phyloP scores from a whole-genome alignment of 139 green algal species.

The Diplosphaera chodatii region DNA sequence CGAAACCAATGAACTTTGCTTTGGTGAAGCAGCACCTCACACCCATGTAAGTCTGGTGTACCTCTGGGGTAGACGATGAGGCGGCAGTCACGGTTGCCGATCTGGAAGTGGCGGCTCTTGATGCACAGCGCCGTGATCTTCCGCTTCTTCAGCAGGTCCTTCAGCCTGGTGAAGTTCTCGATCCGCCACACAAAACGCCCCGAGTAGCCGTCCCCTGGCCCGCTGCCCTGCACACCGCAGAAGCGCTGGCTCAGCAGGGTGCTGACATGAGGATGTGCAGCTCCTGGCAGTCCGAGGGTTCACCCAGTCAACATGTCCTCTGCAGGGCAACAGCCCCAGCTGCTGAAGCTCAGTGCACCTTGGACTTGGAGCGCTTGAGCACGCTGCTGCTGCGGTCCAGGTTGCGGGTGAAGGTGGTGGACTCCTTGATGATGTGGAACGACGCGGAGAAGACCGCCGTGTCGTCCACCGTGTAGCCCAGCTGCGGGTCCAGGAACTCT shows the following conservation, averaged over 20 bases:
- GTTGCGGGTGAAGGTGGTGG: slow-evolving; percentile 34
- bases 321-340: too few species aligned
- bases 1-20: too few species aligned
- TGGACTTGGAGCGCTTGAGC: not conserved
- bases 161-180: slow-evolving; percentile 70
- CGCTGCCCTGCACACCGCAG: slow-evolving; percentile 13
- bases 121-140: slow-evolving; percentile 74
- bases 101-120: slow-evolving; percentile 58
- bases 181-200: slow-evolving; percentile 65
- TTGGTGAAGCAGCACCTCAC: too few species aligned
- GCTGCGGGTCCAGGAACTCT: slow-evolving; percentile 11
- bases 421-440: slow-evolving; percentile 65
- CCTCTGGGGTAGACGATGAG: slow-evolving; percentile 68
- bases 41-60: not conserved
- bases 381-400: not conserved
- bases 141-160: slow-evolving; percentile 74
- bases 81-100: slow-evolving; percentile 53
- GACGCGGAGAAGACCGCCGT: slow-evolving; percentile 47
- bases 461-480: slow-evolving; percentile 28
- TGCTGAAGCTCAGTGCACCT: too few species aligned
- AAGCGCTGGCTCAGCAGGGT: too few species aligned
- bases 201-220: slow-evolving; percentile 31
- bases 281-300: too few species aligned
- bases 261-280: too few species aligned
- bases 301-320: too few species aligned